Conservation (phyloP, 148 eudicot species). For the Chenopodium suecicum region DNA sequence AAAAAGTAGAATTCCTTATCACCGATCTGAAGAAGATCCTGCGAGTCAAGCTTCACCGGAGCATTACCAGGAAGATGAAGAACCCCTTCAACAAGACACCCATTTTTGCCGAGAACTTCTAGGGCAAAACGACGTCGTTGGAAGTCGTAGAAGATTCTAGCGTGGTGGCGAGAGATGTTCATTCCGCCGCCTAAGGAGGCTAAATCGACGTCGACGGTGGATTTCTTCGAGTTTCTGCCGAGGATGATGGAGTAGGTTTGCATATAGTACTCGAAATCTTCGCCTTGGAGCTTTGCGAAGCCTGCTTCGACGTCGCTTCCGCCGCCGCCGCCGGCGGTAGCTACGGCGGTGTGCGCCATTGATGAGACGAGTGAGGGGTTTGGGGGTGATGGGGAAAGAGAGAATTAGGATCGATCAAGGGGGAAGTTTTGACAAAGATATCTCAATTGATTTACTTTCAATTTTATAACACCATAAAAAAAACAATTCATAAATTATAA, state of each 20-base stretch:
- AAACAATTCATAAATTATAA: too few species aligned
- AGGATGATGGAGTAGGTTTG: conserved; percentile 88
- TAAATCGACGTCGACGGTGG: conserved; percentile 89
- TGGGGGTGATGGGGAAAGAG: neutral
- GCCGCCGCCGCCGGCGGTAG: neutral
- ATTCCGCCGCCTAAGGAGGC: conserved; percentile 91
- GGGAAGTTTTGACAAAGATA: neutral
- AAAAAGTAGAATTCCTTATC: conserved; percentile 91
- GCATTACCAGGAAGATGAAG: conserved; percentile 81
- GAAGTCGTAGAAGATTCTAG: conserved; percentile 95
- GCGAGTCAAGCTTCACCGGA: conserved; percentile 84
- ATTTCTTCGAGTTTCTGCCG: conserved; percentile 85
- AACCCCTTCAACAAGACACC: conserved; percentile 88
- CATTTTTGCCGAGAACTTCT: conserved; percentile 88
- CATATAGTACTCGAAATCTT: conserved; percentile 97
- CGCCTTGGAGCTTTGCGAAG: conserved; percentile 92
- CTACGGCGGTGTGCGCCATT: conserved; percentile 24
- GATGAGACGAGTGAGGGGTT: neutral
- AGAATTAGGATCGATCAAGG: neutral
- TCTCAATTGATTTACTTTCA: too few species aligned
- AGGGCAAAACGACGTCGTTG: conserved; percentile 89
- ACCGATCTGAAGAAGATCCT: conserved; percentile 83
- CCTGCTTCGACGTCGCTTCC: conserved; percentile 90
- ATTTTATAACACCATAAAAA: too few species aligned
- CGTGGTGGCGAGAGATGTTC: conserved; percentile 98